Evolutionary conservation across 208 protist genomes (phyloP), one percentile per base, ranked within the genome.

Genomic region (Novymonas esmeraldas): DNA sequence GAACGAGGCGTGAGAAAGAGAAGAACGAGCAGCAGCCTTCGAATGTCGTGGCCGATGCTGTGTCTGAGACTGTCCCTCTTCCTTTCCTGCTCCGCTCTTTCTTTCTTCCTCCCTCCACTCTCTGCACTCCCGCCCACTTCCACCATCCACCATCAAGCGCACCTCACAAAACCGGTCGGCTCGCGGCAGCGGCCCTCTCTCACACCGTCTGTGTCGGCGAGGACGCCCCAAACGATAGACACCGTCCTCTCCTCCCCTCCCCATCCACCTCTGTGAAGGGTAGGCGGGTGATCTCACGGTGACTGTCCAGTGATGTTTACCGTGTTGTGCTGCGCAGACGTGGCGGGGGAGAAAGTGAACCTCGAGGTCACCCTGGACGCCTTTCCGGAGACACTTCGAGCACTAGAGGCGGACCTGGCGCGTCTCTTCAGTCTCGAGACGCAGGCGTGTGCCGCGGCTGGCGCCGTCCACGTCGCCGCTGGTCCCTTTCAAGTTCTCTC

Each of bases 291-390:
- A n/a, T n/a, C n/a, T n/a, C n/a, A n/a, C n/a, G n/a, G n/a, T 45
- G 3, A 3, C 36, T 50, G 29, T 44, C 4, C n/a, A n/a, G n/a
- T n/a, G n/a, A 92, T 92, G 87, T 95, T 85, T 73, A 89, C 79
- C 20, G 29, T 95, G 41, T 67, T 95, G 41, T 85, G 82, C 48
- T 93, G 87, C 46, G 87, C 90, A 18, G 87, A 95, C 60, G 42
- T 95, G 6, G 79, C 74, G 51, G 83, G 90, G 5, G 85, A 85
- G 14, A 95, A 95, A 72, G 79, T 87, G 26, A 95, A 95, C 44
- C 66, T 93, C 0, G 87, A 95, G 70, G 22, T 95, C 22, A 83
- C 69, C 3, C 84, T 92, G 14, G 42, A 74, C 20, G 39, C 28
- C n/a, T 48, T 74, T 16, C 89, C 85, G 0, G 31, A 48, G 1